phyloP scores from a whole-genome alignment of 2,329 filamentous ascomycete genomes.

The Microdochium nivale region DNA sequence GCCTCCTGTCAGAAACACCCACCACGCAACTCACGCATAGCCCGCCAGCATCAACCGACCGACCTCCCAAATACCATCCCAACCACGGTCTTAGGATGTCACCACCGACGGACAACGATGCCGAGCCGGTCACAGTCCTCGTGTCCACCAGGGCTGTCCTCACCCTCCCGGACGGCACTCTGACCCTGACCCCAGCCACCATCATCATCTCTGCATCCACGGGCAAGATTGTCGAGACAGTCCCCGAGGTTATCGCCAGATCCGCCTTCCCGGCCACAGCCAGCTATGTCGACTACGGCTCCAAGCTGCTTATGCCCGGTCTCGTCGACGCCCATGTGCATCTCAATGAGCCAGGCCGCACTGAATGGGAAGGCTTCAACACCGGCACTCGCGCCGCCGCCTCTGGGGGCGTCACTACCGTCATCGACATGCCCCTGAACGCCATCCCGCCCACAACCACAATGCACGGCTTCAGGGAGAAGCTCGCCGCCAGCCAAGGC shows the following conservation, averaged over 20 bases:
- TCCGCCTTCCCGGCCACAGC: conserved; percentile 65
- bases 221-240: conserved; percentile 76
- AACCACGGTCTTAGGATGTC: background rate
- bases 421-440: conserved; percentile 96
- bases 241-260: conserved; percentile 64
- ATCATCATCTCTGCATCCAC: conserved; percentile 68
- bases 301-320: conserved; percentile 77
- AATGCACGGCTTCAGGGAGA: conserved; percentile 70
- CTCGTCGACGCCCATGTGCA: conserved; percentile 96
- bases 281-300: conserved; percentile 75
- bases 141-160: conserved; percentile 79
- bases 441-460: conserved; percentile 95
- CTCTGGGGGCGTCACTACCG: conserved; percentile 91
- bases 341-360: conserved; percentile 91
- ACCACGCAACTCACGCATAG: too few species aligned
- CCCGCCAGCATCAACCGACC: background rate
- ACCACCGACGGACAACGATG: conserved; percentile 1
- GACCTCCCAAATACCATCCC: background rate
- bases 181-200: conserved; percentile 69
- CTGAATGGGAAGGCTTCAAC: conserved; percentile 97
- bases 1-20: background rate
- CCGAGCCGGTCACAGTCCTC: conserved; percentile 56
- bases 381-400: conserved; percentile 91
- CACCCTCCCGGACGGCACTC: conserved; percentile 53
- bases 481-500: conserved; percentile 72